These are phyloP conservation scores for Lecanicillium sp. DNA, from an alignment of 2,329 filamentous ascomycete species.

Conservation along the genomic window DNA sequence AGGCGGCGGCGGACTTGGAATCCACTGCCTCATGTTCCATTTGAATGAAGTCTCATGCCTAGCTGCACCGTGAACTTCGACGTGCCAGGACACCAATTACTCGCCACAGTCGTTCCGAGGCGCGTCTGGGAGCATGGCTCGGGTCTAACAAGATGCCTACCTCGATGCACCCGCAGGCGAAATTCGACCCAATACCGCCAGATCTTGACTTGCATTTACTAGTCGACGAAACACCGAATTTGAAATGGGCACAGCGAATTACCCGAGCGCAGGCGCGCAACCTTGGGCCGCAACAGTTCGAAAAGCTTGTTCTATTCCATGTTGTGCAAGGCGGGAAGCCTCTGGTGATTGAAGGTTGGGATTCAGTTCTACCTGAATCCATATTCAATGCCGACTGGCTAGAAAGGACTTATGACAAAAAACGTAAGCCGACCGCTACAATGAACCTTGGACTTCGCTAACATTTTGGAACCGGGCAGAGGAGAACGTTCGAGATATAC, in stretches of 20 bases:
- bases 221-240: constrained; percentile 73
- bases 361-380: constrained; percentile 63
- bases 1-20: too few relatives aligned
- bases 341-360: constrained; percentile 84
- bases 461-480: constrained; percentile 44
- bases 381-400: constrained; percentile 81
- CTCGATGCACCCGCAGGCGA: constrained; percentile 69
- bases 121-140: too few relatives aligned
- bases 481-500: constrained; percentile 78
- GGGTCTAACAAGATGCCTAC: constrained; percentile 74
- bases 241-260: constrained; percentile 79
- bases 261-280: constrained; percentile 69
- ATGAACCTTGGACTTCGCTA: background rate
- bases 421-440: constrained; percentile 45
- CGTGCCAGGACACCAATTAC: too few relatives aligned
- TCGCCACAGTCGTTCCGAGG: too few relatives aligned
- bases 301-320: constrained; percentile 75
- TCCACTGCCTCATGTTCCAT: too few relatives aligned
- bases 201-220: constrained; percentile 70
- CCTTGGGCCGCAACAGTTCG: constrained; percentile 71
- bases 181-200: constrained; percentile 86
- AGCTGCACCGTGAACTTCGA: too few relatives aligned
- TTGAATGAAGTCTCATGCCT: too few relatives aligned
- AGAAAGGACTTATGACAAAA: constrained; percentile 67
- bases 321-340: constrained; percentile 82